Base-by-base conservation (phyloP, 768 basidiomycete species). In the Imleria badia region DNA sequence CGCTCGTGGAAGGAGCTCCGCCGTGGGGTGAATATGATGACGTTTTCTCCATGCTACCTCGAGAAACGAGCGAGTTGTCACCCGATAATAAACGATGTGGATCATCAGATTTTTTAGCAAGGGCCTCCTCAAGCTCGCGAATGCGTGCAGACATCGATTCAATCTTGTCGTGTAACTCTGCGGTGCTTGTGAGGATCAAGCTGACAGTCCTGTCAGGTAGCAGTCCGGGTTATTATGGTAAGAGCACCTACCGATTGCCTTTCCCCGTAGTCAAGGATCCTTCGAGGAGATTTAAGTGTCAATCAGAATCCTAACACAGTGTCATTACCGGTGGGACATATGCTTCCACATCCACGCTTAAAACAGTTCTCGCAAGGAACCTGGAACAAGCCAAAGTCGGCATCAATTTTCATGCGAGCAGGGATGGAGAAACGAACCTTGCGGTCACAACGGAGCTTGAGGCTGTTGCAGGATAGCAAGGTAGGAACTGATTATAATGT, bases 301-400 rank as follows among this genome's bases (percentile, higher is more conserved):
- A 39, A 48, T 34, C 14, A 35, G 29, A n/a, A 47, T 50, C 58
- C 42, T 36, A 34, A 46, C 33, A 60, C 26, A 11, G n/a, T 26
- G 23, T 35, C 20, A 26, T 58, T 59, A 85, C 89, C 89, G 52
- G 85, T 82, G n/a, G 89, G 89, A 70, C 89, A 91, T 52, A 91
- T 86, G 17, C 82, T 75, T 22, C 81, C 82, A 63, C 87, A 91
- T 33, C 89, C 89, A 63, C 88, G 77, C 53, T 85, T 85, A 22
- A 81, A 80, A 64, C 89, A 91, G 66, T 83, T 89, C 70, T 86
- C 85, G 71, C 89, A 91, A 12, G 89, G 89, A 33, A 89, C 78
- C 87, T 90, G 60, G 23, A 44, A 45, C 36, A 13, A 34, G 15
- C 17, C 5, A 30, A 35, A 51, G 47, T 51, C 48, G 26, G 22